These are phyloP conservation scores for Populus ilicifolia DNA, from an alignment of 345 rosid genomes.

Conservation along the genomic window DNA sequence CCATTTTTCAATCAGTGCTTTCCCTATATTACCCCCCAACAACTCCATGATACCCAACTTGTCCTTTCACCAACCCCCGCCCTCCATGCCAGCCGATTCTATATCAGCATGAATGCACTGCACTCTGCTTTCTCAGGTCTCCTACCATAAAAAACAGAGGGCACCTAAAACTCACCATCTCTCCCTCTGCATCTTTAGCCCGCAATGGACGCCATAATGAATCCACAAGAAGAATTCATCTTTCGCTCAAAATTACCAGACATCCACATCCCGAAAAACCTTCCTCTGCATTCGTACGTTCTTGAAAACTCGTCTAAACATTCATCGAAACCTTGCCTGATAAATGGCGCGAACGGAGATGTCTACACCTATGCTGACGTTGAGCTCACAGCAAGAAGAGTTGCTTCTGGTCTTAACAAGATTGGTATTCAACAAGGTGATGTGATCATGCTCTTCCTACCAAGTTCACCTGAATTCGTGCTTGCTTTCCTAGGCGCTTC, in stretches of 20 bases:
- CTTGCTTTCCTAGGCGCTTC: constrained; percentile 79
- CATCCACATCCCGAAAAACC: constrained; percentile 24
- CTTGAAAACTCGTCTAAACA: constrained; percentile 13
- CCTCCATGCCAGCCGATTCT: background rate
- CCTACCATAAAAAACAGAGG: background rate
- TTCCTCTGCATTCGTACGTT: constrained; percentile 25
- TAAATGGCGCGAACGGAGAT: constrained; percentile 59
- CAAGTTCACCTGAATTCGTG: constrained; percentile 63
- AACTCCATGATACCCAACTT: background rate
- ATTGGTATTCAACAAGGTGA: constrained; percentile 58
- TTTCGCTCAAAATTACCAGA: constrained; percentile 33
- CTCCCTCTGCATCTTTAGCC: background rate
- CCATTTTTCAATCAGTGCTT: background rate
- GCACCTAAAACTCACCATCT: background rate
- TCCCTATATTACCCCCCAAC: background rate
- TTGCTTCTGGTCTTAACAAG: constrained; percentile 55
- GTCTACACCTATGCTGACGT: constrained; percentile 59
- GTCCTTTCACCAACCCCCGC: constrained; percentile 10
- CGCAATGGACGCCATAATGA: background rate
- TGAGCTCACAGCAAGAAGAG: constrained; percentile 50
- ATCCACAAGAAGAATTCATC: constrained; percentile 14
- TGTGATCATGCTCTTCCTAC: constrained; percentile 73
- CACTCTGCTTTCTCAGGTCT: constrained; percentile 7
- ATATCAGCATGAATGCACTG: background rate
- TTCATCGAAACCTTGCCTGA: constrained; percentile 29